Conservation (phyloP, 148 eudicot species). For the Spergularia marina region DNA sequence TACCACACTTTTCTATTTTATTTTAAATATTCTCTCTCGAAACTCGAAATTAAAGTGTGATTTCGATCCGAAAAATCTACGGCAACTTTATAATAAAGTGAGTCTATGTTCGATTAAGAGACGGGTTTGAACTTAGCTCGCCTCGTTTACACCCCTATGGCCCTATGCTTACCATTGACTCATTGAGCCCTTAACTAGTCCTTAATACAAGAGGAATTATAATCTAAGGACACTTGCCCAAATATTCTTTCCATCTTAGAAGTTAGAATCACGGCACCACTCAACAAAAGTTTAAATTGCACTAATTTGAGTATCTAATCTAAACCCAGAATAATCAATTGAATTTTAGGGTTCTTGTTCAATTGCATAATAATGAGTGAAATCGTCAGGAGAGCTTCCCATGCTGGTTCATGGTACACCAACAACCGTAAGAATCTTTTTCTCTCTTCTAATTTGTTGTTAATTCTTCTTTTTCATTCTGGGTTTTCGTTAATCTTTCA, state of each 20-base stretch:
- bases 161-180: too few species aligned
- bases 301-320: neutral
- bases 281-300: slow-evolving; percentile 1
- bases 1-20: too few species aligned
- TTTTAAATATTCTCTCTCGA: too few species aligned
- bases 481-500: slow-evolving; percentile 2
- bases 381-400: slow-evolving; percentile 72
- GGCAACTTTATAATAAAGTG: too few species aligned
- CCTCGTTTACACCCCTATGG: too few species aligned
- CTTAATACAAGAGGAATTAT: too few species aligned
- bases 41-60: too few species aligned
- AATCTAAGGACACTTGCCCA: neutral
- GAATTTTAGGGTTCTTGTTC: slow-evolving; percentile 15
- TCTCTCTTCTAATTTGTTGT: slow-evolving; percentile 1
- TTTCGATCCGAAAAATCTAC: too few species aligned
- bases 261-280: neutral
- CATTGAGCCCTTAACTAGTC: too few species aligned
- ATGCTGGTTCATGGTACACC: slow-evolving; percentile 99
- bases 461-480: neutral
- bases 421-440: slow-evolving; percentile 58
- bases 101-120: too few species aligned
- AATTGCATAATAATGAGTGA: slow-evolving; percentile 41
- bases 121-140: too few species aligned
- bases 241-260: neutral
- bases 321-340: neutral